Conservation (phyloP, 2,329 filamentous ascomycete genomes). For the Knoxdaviesia proteae region DNA sequence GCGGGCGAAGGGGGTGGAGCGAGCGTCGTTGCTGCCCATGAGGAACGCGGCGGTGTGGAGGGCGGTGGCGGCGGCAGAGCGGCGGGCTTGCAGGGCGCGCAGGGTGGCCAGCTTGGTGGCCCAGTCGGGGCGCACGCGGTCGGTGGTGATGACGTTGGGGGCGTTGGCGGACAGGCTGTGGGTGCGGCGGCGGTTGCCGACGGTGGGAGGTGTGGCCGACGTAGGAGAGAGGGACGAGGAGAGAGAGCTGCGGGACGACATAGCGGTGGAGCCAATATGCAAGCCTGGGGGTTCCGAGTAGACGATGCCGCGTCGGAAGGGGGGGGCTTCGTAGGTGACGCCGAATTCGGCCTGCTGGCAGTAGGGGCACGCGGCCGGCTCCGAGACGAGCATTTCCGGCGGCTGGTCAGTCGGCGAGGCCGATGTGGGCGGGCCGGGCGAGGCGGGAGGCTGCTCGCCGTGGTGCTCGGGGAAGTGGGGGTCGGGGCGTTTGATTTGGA, state of each 20-base stretch:
- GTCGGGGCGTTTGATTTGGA: constrained; percentile 90
- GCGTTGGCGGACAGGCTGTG: constrained; percentile 60
- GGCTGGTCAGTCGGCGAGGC: constrained; percentile 10
- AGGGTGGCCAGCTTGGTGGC: constrained; percentile 71
- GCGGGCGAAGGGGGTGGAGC: constrained; percentile 26
- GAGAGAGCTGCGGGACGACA: constrained; percentile 72
- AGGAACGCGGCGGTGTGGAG: constrained; percentile 88
- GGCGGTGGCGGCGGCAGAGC: constrained; percentile 82
- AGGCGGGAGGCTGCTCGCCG: constrained; percentile 19
- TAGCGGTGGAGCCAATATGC: constrained; percentile 38
- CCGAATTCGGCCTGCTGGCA: constrained; percentile 91
- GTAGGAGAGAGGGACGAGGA: constrained; percentile 32
- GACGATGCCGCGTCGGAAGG: constrained; percentile 65
- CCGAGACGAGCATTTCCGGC: constrained; percentile 57
- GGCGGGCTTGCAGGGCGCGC: constrained; percentile 61
- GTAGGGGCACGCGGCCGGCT: constrained; percentile 82
- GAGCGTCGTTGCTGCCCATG: constrained; percentile 42
- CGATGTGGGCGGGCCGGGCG: constrained; percentile 6
- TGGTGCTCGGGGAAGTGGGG: constrained; percentile 72
- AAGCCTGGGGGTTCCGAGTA: constrained; percentile 33
- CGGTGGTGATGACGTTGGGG: constrained; percentile 75
- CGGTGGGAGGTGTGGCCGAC: constrained; percentile 11
- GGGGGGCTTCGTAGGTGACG: constrained; percentile 79
- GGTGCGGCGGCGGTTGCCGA: constrained; percentile 22
- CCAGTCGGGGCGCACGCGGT: constrained; percentile 87